Percentiles rank a stretch among this genome's conserved stretches.
Conservation (phyloP, 164 flowering plant species). For the Stephania yunnanensis region DNA sequence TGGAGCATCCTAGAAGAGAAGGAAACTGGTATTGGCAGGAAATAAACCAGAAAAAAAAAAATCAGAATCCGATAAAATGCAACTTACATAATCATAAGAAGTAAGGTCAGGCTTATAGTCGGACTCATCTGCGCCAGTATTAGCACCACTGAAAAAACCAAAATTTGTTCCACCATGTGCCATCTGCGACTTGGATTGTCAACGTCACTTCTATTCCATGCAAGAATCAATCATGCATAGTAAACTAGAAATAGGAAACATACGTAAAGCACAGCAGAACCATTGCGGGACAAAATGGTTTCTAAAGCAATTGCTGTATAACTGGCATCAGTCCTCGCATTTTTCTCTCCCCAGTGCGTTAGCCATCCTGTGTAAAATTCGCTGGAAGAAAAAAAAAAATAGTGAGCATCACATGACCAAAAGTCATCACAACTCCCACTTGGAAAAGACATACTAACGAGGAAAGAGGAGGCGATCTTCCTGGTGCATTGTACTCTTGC, state of each 20-base stretch:
- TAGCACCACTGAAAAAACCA: slow-evolving; percentile 93
- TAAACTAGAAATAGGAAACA: slow-evolving; percentile 16
- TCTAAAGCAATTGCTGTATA: slow-evolving; percentile 56
- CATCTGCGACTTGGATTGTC: slow-evolving; percentile 54
- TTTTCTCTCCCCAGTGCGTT: slow-evolving; percentile 92
- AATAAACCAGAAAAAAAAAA: slow-evolving; percentile 4
- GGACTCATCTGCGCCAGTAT: slow-evolving; percentile 51
- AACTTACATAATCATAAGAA: slow-evolving; percentile 93
- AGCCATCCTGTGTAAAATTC: slow-evolving; percentile 99
- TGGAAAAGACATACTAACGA: slow-evolving; percentile 43
- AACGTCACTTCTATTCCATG: slow-evolving; percentile 7
- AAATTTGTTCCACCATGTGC: slow-evolving; percentile 99
- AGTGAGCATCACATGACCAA: slow-evolving; percentile 9
- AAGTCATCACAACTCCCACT: not conserved
- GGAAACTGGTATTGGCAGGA: not conserved
- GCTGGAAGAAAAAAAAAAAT: slow-evolving; percentile 35
- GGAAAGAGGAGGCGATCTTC: slow-evolving; percentile 88
- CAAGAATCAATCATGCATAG: slow-evolving; percentile 13
- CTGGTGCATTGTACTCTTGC: slow-evolving; percentile 83
- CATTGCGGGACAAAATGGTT: slow-evolving; percentile 66
- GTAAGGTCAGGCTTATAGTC: slow-evolving; percentile 92
- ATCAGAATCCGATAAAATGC: not conserved
- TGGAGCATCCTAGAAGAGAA: slow-evolving; percentile 80
- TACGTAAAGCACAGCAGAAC: slow-evolving; percentile 96
- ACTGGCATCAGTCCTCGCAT: slow-evolving; percentile 57